A percentile compares a stretch with the other conserved stretches of the same genome.
Evolutionary conservation across 176 grass and related monocot genomes (phyloP).

Genomic region (Tuctoria greenei): DNA sequence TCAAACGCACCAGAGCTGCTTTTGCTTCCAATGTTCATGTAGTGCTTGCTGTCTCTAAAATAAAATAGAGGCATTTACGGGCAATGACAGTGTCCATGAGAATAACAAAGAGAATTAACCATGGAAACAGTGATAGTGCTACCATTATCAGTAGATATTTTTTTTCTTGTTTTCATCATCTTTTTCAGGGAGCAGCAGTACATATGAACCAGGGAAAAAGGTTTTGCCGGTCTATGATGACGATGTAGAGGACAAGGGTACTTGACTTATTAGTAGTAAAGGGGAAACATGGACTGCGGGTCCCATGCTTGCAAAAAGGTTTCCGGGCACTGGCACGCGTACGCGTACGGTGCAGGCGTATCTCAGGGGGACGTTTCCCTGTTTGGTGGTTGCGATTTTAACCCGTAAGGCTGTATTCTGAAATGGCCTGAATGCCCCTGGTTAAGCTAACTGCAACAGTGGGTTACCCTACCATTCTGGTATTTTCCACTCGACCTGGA

Average conservation of each 20-base stretch:
- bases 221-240: conserved; percentile 23
- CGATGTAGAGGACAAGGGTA: conserved; percentile 10
- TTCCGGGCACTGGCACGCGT: conserved; percentile 21
- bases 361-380: conserved; percentile 32
- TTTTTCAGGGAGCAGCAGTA: neutral
- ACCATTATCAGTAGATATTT: neutral
- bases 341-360: conserved; percentile 16
- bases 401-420: conserved; percentile 6
- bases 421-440: conserved; percentile 22
- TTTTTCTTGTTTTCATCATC: neutral
- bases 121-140: neutral
- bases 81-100: neutral
- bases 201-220: neutral
- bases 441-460: conserved; percentile 56
- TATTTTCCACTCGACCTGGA: conserved; percentile 24
- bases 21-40: neutral
- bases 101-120: neutral
- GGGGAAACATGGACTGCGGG: conserved; percentile 18
- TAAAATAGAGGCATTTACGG: neutral
- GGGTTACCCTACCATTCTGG: conserved; percentile 21
- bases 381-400: conserved; percentile 57
- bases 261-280: conserved; percentile 12
- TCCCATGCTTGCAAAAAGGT: conserved; percentile 7
- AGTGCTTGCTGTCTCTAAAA: neutral
- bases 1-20: neutral